phyloP scores from a whole-genome alignment of 306 rosid genomes.

The Cucumis hystrix region DNA sequence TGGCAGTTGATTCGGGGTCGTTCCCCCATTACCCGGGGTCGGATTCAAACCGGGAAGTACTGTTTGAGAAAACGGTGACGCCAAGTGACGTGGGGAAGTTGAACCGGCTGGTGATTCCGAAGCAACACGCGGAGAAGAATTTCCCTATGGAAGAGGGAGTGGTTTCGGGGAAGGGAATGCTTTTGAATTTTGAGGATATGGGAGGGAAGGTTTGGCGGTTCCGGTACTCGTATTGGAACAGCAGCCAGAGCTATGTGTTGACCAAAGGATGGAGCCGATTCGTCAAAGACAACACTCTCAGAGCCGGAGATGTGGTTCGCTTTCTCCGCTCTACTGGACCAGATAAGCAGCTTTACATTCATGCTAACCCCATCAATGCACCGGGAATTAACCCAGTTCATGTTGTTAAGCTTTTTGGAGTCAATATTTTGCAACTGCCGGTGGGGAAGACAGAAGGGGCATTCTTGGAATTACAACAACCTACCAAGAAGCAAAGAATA shows the following conservation, averaged over 20 bases:
- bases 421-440: conserved; percentile 11
- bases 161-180: conserved; percentile 10
- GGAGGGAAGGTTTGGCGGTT: conserved; percentile 26
- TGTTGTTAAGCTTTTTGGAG: conserved; percentile 27
- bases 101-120: conserved; percentile 30
- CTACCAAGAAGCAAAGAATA: conserved; percentile 8
- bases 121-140: conserved; percentile 29
- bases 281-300: conserved; percentile 32
- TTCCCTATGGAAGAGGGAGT: conserved; percentile 12
- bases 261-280: conserved; percentile 34
- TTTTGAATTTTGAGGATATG: conserved; percentile 20
- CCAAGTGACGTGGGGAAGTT: conserved; percentile 38
- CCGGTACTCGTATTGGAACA: conserved; percentile 33
- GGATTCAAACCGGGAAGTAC: background rate
- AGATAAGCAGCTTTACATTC: conserved; percentile 17
- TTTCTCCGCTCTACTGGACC: conserved; percentile 17
- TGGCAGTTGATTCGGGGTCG: no score
- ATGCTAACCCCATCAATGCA: background rate
- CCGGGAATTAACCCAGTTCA: background rate
- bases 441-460: background rate
- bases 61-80: conserved; percentile 32
- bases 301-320: conserved; percentile 23
- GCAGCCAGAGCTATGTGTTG: conserved; percentile 34
- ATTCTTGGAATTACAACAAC: background rate
- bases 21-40: background rate